Base-by-base conservation (phyloP, 2,329 filamentous ascomycete genomes). In the Pestalotiopsis sp. region DNA sequence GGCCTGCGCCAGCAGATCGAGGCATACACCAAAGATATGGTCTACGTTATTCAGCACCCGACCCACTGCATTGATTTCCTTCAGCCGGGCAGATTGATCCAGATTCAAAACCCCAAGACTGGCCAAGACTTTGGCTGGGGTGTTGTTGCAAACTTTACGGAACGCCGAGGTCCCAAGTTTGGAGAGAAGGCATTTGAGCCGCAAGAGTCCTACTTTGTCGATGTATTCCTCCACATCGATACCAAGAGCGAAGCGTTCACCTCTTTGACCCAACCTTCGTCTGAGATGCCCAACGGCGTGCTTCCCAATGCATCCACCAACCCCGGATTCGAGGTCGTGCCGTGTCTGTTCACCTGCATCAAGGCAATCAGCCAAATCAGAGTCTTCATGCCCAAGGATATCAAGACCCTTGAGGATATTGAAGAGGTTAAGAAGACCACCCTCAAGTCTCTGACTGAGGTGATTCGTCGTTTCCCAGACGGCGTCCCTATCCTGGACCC, bases 81-180 rank as follows among this genome's bases (percentile, higher is more conserved):
- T 77, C 93, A 97, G 75, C 87, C 91, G 13, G 96, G 96, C n/a
- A 92, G 96, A 12, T 82, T 98, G 49, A 90, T 99, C 39, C 91
- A 92, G 72, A 91, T 99, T 76, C 95, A 94, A 79, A 90, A 95
- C 77, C 87, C 87, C 5, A 84, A 83, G 71, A 78, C 77, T 70
- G 91, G 92, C 31, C 82, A 90, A 71, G 94, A 98, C 79, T 99
- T 97, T 79, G 95, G 95, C 68, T 99, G 96, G 96, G 96, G 96
- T 66, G 92, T 94, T 0, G 90, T 98, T 23, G 89, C 97, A 61
- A 92, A 94, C 75, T 92, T 91, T 74, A 87, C 86, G 0, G 82
- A 86, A 65, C 90, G 94, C 67, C 90, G 89, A 74, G 83, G 87
- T 1, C 85, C 86, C 20, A 94, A 92, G 78, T 87, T 89, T 52